Percentiles rank a stretch among this genome's conserved stretches.
These are phyloP conservation scores for Scheffersomyces quercinus DNA, from an alignment of 1,139 yeast genomes.

Conservation along the genomic window DNA sequence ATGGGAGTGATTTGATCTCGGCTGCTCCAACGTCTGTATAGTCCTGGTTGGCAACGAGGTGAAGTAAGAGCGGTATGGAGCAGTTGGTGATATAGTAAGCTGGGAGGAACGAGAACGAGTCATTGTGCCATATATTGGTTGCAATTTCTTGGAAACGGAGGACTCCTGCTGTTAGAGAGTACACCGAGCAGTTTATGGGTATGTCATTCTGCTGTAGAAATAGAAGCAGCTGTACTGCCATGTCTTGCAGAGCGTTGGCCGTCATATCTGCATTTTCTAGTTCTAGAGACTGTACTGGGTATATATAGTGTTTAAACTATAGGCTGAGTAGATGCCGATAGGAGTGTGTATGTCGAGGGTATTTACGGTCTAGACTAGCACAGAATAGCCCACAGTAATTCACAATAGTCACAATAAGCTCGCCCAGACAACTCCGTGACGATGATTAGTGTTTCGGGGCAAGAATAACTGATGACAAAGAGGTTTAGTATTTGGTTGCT, in stretches of 20 bases:
- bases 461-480: no score
- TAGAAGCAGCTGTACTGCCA: conserved; percentile 22
- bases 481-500: no score
- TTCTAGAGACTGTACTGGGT: not conserved
- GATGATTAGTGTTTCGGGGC: no score
- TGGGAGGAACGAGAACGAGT: conserved; percentile 25
- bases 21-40: not conserved
- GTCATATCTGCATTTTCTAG: conserved; percentile 1
- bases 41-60: conserved; percentile 9
- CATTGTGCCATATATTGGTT: conserved; percentile 2
- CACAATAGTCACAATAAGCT: no score
- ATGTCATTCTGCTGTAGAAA: conserved; percentile 22
- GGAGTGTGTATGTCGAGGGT: no score
- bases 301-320: not conserved
- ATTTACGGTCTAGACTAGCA: no score
- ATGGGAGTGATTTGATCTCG: conserved; percentile 15
- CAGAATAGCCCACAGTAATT: no score
- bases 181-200: conserved; percentile 39
- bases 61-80: conserved; percentile 20
- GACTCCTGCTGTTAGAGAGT: conserved; percentile 35
- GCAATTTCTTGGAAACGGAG: conserved; percentile 21
- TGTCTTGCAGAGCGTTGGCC: conserved; percentile 6
- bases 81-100: conserved; percentile 48
- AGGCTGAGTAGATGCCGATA: no score
- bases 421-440: no score